Evolutionary conservation across 805 yeast genomes (phyloP).

Genomic region (Metschnikowia drakensbergensis): DNA sequence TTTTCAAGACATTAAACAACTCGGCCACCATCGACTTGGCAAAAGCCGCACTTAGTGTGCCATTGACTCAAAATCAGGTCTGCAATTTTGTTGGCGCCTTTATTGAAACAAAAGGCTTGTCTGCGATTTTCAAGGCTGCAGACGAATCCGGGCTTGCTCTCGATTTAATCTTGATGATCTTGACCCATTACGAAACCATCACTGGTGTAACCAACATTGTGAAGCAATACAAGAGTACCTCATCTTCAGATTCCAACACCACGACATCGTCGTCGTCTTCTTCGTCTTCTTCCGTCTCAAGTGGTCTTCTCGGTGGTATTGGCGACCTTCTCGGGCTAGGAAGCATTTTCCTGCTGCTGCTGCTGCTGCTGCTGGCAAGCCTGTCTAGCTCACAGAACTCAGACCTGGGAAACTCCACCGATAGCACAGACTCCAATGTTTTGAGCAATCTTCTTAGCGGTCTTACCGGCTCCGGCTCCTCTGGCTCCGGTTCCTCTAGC

Average conservation of each 20-base stretch:
- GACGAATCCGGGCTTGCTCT: conserved; percentile 26
- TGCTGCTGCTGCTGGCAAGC: neutral
- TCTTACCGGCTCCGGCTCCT: neutral
- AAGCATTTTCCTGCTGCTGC: neutral
- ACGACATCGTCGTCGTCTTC: neutral
- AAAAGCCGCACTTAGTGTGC: conserved; percentile 20
- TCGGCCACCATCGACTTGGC: conserved; percentile 21
- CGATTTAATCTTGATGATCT: conserved; percentile 22
- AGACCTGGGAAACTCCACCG: neutral
- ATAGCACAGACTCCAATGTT: neutral
- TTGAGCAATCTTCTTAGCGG: neutral
- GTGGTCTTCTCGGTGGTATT: conserved; percentile 11
- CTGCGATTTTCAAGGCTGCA: conserved; percentile 21
- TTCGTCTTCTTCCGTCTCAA: neutral
- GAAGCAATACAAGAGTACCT: conserved; percentile 11
- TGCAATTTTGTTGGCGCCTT: conserved; percentile 23
- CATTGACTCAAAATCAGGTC: conserved; percentile 25
- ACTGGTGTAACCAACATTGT: conserved; percentile 17
- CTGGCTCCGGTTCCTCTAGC: neutral
- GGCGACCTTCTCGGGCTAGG: conserved; percentile 7
- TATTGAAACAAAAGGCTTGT: conserved; percentile 21
- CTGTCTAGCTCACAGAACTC: neutral
- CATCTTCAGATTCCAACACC: neutral
- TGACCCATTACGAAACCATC: conserved; percentile 18
- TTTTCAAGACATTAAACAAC: conserved; percentile 21